Base-by-base conservation (phyloP, 768 basidiomycete species). In the Coprinellus aureogranulatus region DNA sequence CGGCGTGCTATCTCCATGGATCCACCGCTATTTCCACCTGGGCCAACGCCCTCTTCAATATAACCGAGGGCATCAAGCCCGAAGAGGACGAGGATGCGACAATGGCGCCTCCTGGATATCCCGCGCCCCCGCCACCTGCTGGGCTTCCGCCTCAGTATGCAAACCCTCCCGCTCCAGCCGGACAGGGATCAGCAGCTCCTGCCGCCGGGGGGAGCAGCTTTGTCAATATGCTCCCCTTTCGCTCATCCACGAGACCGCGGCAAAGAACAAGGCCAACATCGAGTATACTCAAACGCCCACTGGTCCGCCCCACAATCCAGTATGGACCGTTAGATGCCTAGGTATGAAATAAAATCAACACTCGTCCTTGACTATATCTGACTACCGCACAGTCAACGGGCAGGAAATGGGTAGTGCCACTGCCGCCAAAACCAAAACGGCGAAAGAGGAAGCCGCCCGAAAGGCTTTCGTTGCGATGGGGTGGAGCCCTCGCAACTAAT, bases 391-490 rank as follows among this genome's bases (percentile, higher is more conserved):
- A 88, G 86, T 88, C 22, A 77, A 83, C 55, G 77, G 71, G 1
- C 62, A 71, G 18, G 75, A 78, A 59, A 75, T 62, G 59, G 87
- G 86, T 20, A 49, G 65, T 2, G 87, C 84, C 0, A 59, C 50
- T 1, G 86, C 80, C n/a, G 81, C 80, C 57, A 87, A 75, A 54
- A 83, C 86, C 66, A 88, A 87, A 60, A 45, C 68, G 18, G 87
- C 86, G 6, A 87, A 86, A 61, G 49, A 57, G 40, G 84, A 87
- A 69, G 81, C 83, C 20, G 85, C 84, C 34, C 78, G 79, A 40
- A 72, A 79, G 53, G 86, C 86, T 50, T 85, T 76, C 70, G 62
- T 65, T 12, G 55, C 70, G 3, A 73, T 86, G 77, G 79, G 81
- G 53, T 87, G 85, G 84, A 75, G 74, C 62, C 57, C 59, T 58